phyloP scores from a whole-genome alignment of 306 rosid genomes.

The Lablab purpureus region DNA sequence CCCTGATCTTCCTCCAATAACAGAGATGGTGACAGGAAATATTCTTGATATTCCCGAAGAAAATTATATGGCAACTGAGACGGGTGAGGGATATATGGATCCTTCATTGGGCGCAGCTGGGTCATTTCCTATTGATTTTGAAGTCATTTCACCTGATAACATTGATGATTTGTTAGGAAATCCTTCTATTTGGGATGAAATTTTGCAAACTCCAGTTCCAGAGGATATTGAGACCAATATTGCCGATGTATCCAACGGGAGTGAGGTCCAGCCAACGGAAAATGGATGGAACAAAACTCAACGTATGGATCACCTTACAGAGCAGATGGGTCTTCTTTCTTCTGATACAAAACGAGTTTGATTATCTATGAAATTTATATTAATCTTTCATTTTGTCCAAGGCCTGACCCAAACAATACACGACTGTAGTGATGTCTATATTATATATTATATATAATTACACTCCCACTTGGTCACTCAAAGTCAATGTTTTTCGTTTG shows the following conservation, averaged over 20 bases:
- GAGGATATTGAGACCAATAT: conserved; percentile 61
- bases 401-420: conserved; percentile 47
- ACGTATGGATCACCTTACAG: conserved; percentile 78
- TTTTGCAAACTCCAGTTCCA: conserved; percentile 58
- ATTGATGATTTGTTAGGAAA: conserved; percentile 71
- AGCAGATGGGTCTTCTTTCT: conserved; percentile 88
- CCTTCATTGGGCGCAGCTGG: conserved; percentile 59
- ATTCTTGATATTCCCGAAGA: conserved; percentile 59
- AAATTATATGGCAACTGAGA: conserved; percentile 58
- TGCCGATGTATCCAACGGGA: conserved; percentile 53
- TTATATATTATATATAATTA: conserved; percentile 34
- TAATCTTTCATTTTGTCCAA: conserved; percentile 40
- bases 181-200: conserved; percentile 70
- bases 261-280: conserved; percentile 64
- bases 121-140: conserved; percentile 67
- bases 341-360: conserved; percentile 68
- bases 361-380: conserved; percentile 57
- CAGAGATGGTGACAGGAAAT: conserved; percentile 62
- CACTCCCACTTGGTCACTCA: conserved; percentile 40
- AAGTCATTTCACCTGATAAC: conserved; percentile 60
- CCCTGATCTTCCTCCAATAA: conserved; percentile 70
- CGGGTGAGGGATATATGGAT: conserved; percentile 61
- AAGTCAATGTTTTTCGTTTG: conserved; percentile 43
- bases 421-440: conserved; percentile 37
- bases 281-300: conserved; percentile 74